phyloP scores from a whole-genome alignment of 2,329 filamentous ascomycete species.

The Dactylellina parvicollis region DNA sequence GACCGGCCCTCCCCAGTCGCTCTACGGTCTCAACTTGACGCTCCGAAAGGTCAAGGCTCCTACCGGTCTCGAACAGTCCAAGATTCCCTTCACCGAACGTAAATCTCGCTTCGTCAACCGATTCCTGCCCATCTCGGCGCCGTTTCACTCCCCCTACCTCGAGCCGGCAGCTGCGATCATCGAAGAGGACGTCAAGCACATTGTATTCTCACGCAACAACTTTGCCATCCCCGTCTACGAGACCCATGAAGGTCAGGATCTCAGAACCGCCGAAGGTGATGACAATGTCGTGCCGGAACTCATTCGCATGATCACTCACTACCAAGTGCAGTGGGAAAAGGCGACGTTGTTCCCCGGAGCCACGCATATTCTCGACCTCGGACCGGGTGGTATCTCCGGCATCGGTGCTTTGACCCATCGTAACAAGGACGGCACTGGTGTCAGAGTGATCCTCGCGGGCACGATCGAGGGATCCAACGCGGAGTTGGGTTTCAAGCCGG shows the following conservation, averaged over 20 bases:
- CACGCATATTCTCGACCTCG: conserved; percentile 95
- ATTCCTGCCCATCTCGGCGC: conserved; percentile 95
- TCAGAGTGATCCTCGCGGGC: conserved; percentile 93
- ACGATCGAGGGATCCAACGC: conserved; percentile 88
- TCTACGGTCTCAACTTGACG: conserved; percentile 95
- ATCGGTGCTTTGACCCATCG: conserved; percentile 95
- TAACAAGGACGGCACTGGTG: conserved; percentile 98
- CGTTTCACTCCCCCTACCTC: conserved; percentile 97
- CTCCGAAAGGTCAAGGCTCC: conserved; percentile 96
- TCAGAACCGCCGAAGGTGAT: conserved; percentile 73
- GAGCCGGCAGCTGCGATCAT: conserved; percentile 82
- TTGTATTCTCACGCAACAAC: conserved; percentile 75
- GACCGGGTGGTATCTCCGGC: conserved; percentile 94
- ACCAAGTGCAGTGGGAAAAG: conserved; percentile 94
- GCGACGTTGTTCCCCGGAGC: conserved; percentile 90
- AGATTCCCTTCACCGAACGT: conserved; percentile 91
- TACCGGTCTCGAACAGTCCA: conserved; percentile 94
- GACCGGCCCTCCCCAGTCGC: conserved; percentile 91
- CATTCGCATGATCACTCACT: conserved; percentile 91
- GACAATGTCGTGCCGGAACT: conserved; percentile 77
- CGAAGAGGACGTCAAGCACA: conserved; percentile 83
- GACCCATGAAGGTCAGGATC: conserved; percentile 86
- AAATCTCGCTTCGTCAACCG: conserved; percentile 97
- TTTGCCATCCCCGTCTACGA: conserved; percentile 88
- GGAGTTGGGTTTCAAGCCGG: conserved; percentile 96